Percentiles rank a stretch among this genome's conserved stretches.
Conservation (phyloP, 768 basidiomycete species). For the Boletus rubroflammeus region DNA sequence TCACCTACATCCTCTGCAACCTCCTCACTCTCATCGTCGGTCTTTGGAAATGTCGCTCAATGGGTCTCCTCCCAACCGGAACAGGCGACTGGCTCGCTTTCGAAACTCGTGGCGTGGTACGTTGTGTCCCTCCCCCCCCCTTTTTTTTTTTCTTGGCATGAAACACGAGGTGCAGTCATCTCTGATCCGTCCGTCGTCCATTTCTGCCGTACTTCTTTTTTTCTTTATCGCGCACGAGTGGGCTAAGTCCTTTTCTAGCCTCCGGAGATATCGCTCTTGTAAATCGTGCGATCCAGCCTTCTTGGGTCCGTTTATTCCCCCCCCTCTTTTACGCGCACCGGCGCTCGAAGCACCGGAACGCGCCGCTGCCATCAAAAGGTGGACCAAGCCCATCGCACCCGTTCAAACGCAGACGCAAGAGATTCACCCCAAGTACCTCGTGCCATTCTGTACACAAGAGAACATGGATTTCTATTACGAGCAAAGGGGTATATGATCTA, state of each 20-base stretch:
- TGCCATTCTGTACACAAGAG: conserved; percentile 13
- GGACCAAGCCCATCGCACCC: background rate
- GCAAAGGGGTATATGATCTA: conserved; percentile 19
- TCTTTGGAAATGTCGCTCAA: conserved; percentile 88
- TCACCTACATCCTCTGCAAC: conserved; percentile 70
- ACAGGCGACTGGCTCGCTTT: conserved; percentile 96
- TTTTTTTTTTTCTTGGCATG: background rate
- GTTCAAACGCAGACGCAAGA: background rate
- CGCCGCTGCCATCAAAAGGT: background rate
- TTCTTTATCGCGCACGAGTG: background rate
- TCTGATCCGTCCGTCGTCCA: too few species aligned
- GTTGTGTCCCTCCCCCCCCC: background rate
- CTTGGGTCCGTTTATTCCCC: background rate
- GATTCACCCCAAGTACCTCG: conserved; percentile 14
- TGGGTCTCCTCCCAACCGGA: conserved; percentile 88
- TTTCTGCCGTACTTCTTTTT: background rate
- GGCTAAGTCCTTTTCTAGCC: conserved; percentile 28
- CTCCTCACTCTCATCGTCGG: conserved; percentile 77
- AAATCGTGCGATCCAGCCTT: background rate
- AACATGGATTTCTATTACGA: conserved; percentile 19
- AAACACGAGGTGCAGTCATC: background rate
- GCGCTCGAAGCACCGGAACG: background rate
- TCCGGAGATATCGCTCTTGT: conserved; percentile 43
- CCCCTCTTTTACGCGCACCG: background rate
- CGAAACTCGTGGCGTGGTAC: conserved; percentile 70